A percentile compares a stretch with the other conserved stretches of the same genome.
Evolutionary conservation across 73 alveolate genomes (phyloP).

Genomic region (Symbiodinium pilosum): DNA sequence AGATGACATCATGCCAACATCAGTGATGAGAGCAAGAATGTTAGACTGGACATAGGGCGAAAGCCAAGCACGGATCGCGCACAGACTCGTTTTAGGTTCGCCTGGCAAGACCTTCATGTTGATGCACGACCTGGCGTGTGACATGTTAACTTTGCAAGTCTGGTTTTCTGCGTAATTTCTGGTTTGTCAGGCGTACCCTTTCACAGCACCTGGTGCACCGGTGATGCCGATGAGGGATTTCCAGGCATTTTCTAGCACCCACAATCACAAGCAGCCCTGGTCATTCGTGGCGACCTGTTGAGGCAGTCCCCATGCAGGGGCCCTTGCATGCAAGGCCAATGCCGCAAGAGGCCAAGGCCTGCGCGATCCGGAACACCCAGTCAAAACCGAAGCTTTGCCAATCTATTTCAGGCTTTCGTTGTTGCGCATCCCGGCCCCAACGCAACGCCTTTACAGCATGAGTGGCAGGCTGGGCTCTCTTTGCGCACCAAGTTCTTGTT

Average conservation of each 20-base stretch:
- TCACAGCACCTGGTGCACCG: not conserved
- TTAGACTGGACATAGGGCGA: too few relatives aligned
- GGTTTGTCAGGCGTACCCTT: not conserved
- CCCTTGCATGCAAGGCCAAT: not conserved
- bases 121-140: not conserved
- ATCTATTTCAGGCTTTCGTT: not conserved
- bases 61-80: not conserved
- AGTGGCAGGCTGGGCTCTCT: not conserved
- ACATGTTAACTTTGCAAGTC: not conserved
- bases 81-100: not conserved
- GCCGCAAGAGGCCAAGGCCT: not conserved
- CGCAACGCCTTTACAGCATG: not conserved
- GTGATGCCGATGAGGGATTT: constrained; percentile 1
- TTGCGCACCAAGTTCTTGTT: not conserved
- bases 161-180: not conserved
- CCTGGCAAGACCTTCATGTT: not conserved
- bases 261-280: too few relatives aligned
- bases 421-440: not conserved
- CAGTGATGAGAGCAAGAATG: too few relatives aligned
- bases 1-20: too few relatives aligned
- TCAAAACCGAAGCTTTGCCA: too few relatives aligned
- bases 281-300: too few relatives aligned
- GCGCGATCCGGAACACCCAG: too few relatives aligned
- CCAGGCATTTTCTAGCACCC: too few relatives aligned
- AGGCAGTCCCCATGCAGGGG: constrained; percentile 1